phyloP scores from a whole-genome alignment of 2,329 filamentous ascomycete genomes.

The Scorias spongiosa region DNA sequence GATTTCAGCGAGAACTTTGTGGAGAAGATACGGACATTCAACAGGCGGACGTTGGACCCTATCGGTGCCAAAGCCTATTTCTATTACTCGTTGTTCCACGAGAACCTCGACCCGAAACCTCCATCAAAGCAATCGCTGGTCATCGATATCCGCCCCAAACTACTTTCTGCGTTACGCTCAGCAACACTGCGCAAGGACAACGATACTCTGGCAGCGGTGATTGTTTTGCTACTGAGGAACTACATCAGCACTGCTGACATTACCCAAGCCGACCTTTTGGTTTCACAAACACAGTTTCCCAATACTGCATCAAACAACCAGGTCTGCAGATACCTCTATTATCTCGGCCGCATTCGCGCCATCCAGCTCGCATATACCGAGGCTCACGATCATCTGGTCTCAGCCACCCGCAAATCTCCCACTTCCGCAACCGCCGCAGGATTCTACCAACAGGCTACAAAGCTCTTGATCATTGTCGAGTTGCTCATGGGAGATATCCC shows the following conservation, averaged over 20 bases:
- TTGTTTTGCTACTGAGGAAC: conserved; percentile 85
- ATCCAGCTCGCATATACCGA: conserved; percentile 96
- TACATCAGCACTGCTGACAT: conserved; percentile 95
- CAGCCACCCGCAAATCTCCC: conserved; percentile 87
- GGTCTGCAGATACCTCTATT: conserved; percentile 93
- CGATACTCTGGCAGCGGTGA: conserved; percentile 93
- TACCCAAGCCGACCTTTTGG: conserved; percentile 84
- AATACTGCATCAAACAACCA: conserved; percentile 93
- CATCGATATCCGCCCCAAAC: conserved; percentile 68
- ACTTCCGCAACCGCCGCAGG: conserved; percentile 77
- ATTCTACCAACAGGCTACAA: conserved; percentile 91
- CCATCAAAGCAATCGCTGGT: conserved; percentile 80
- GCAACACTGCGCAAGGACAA: conserved; percentile 94
- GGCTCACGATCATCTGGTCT: conserved; percentile 83
- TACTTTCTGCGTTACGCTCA: conserved; percentile 79
- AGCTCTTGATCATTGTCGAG: conserved; percentile 92
- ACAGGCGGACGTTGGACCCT: conserved; percentile 85
- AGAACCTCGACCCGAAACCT: conserved; percentile 73
- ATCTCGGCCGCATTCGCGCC: conserved; percentile 86
- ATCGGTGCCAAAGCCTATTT: conserved; percentile 94
- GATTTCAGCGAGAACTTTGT: conserved; percentile 74
- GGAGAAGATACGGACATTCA: conserved; percentile 72
- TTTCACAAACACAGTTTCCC: conserved; percentile 91
- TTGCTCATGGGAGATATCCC: conserved; percentile 97
- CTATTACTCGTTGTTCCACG: conserved; percentile 91